Conservation (phyloP, 306 rosid species). For the Prunus dulcis region DNA sequence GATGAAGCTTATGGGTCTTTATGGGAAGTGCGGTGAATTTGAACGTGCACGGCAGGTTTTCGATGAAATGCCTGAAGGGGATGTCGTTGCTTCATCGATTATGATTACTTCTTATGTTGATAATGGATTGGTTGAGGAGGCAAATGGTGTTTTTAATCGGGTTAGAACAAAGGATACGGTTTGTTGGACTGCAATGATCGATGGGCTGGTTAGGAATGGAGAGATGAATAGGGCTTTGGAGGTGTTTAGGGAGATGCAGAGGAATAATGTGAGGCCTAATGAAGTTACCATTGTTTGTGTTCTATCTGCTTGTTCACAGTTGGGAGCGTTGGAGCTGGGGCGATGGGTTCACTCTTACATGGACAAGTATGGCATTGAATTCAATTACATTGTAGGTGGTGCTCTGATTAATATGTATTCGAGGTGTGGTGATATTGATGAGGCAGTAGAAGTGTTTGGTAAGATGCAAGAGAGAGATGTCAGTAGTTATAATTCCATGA, state of each 20-base stretch:
- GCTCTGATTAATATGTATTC: slow-evolving; percentile 49
- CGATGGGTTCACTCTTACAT: slow-evolving; percentile 24
- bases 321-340: slow-evolving; percentile 47
- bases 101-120: slow-evolving; percentile 29
- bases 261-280: slow-evolving; percentile 18
- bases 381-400: slow-evolving; percentile 32
- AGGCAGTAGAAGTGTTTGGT: slow-evolving; percentile 25
- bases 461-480: slow-evolving; percentile 32
- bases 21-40: slow-evolving; percentile 34
- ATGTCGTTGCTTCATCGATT: slow-evolving; percentile 35
- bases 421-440: slow-evolving; percentile 43
- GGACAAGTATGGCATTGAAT: slow-evolving; percentile 21
- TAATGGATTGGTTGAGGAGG: slow-evolving; percentile 36
- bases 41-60: slow-evolving; percentile 32
- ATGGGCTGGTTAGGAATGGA: slow-evolving; percentile 23
- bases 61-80: slow-evolving; percentile 41
- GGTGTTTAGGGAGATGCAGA: slow-evolving; percentile 26
- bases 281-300: slow-evolving; percentile 26
- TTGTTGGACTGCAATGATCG: slow-evolving; percentile 22
- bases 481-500: slow-evolving; percentile 46
- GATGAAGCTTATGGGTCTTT: slow-evolving; percentile 37
- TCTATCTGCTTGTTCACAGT: slow-evolving; percentile 32
- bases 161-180: slow-evolving; percentile 22
- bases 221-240: slow-evolving; percentile 22
- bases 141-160: slow-evolving; percentile 19